Evolutionary conservation across 2,329 filamentous ascomycete species (phyloP), one percentile per base, ranked within the genome.

Genomic region (Elsinoe batatas): DNA sequence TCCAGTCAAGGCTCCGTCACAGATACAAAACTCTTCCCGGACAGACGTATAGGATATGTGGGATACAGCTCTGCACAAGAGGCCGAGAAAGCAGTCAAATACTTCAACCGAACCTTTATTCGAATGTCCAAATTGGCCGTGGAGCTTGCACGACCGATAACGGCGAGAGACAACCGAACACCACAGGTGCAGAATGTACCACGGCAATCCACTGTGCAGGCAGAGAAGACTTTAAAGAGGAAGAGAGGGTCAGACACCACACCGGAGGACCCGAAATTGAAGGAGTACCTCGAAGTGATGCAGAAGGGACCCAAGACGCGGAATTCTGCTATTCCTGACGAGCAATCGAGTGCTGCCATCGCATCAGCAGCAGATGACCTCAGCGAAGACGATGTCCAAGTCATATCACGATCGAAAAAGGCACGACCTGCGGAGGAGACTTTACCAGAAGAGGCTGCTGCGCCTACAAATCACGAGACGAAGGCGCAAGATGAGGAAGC

Each of bases 91-190:
- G 91, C 93, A 43, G 87, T 94, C 68, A 91, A 88, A 71, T 95
- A 95, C 75, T 96, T 96, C 78, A 91, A 98, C 76, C 88, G 82
- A 69, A 85, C 91, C 60, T 98, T 90, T 72, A 89, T 98, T 65
- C 88, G 90, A 64, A 93, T 96, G 87, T 95, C 91, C 57, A 94
- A 85, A 75, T 90, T 98, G 65, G 80, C 79, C 30, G 93, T 96
- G 59, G 91, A 96, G 74, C 75, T 93, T 66, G 93, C 93, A 56
- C 84, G 81, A 69, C 85, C 93, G 58, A 87, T 94, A 75, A 68
- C 55, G 3, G 49, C 54, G 53, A 47, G 20, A 17, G 22, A 30
- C 40, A 37, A n/a, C 22, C 17, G 12, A 38, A 30, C 35, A 12
- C 53, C 7, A 43, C 37, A 17, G 32, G 18, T 30, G 13, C 38